These are phyloP conservation scores for Pichia californica DNA, from an alignment of 805 yeast species.

Conservation along the genomic window DNA sequence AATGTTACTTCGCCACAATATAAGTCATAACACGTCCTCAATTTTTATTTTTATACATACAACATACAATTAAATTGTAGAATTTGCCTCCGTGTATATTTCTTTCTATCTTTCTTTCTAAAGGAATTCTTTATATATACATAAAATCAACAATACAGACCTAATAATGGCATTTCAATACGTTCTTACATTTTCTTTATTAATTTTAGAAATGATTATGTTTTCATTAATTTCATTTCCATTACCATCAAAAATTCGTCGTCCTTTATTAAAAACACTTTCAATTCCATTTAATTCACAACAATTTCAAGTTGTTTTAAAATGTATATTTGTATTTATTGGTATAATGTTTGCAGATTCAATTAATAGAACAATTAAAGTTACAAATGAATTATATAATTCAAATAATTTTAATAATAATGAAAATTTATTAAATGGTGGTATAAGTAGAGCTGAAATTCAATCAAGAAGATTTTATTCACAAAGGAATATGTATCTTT, in stretches of 20 bases:
- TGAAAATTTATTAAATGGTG: slow-evolving; percentile 17
- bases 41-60: no score
- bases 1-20: no score
- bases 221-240: slow-evolving; percentile 83
- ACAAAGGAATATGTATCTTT: slow-evolving; percentile 91
- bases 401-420: slow-evolving; percentile 9
- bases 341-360: slow-evolving; percentile 81
- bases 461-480: slow-evolving; percentile 91
- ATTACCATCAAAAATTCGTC: slow-evolving; percentile 68
- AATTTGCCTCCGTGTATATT: no score
- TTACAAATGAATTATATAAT: slow-evolving; percentile 51
- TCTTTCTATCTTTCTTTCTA: no score
- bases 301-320: slow-evolving; percentile 68
- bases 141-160: background rate
- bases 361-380: slow-evolving; percentile 71
- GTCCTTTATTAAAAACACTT: slow-evolving; percentile 55
- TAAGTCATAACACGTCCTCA: no score
- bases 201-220: slow-evolving; percentile 69
- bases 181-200: slow-evolving; percentile 53
- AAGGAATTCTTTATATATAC: no score
- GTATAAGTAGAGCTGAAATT: slow-evolving; percentile 66
- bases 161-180: slow-evolving; percentile 27
- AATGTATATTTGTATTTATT: slow-evolving; percentile 79
- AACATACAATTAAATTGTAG: no score
- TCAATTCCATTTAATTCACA: slow-evolving; percentile 65